Percentiles rank a stretch among this genome's conserved stretches.
These are phyloP conservation scores for Naganishia randhawae DNA, from an alignment of 768 basidiomycete species.

Conservation along the genomic window DNA sequence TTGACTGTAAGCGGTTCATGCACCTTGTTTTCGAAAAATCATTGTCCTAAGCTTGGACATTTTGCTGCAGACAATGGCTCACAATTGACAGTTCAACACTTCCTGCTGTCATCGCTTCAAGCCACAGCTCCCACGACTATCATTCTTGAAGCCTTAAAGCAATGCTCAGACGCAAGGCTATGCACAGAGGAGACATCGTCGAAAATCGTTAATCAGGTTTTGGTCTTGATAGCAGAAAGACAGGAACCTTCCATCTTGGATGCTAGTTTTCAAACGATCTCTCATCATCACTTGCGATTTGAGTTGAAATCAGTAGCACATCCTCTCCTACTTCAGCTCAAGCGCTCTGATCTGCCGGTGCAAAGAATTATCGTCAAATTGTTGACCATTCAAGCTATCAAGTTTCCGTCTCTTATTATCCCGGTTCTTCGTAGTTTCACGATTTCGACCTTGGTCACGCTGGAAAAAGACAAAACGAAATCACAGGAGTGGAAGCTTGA, in stretches of 20 bases:
- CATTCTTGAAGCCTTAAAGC: background rate
- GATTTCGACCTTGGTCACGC: background rate
- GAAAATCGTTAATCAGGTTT: conserved; percentile 23
- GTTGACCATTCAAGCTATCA: conserved; percentile 22
- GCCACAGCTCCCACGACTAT: background rate
- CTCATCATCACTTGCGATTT: conserved; percentile 14
- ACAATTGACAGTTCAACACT: background rate
- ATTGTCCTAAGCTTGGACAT: too few relatives aligned
- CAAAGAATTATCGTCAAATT: conserved; percentile 21
- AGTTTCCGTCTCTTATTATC: conserved; percentile 24
- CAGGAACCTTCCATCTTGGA: conserved; percentile 25
- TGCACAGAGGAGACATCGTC: conserved; percentile 16
- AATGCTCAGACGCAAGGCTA: background rate
- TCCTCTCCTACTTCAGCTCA: conserved; percentile 24
- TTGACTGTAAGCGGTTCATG: background rate
- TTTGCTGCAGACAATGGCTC: background rate
- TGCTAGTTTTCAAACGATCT: conserved; percentile 2
- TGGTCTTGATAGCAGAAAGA: conserved; percentile 20
- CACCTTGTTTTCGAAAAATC: too few relatives aligned
- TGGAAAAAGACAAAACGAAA: conserved; percentile 6
- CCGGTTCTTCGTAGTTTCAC: conserved; percentile 24
- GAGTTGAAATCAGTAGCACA: conserved; percentile 21
- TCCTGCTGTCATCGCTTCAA: background rate
- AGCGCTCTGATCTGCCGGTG: conserved; percentile 5
- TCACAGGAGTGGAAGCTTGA: conserved; percentile 7